A percentile compares a stretch with the other conserved stretches of the same genome.
phyloP scores from a whole-genome alignment of 108 stramenopile species.

The Cyclotella baltica region DNA sequence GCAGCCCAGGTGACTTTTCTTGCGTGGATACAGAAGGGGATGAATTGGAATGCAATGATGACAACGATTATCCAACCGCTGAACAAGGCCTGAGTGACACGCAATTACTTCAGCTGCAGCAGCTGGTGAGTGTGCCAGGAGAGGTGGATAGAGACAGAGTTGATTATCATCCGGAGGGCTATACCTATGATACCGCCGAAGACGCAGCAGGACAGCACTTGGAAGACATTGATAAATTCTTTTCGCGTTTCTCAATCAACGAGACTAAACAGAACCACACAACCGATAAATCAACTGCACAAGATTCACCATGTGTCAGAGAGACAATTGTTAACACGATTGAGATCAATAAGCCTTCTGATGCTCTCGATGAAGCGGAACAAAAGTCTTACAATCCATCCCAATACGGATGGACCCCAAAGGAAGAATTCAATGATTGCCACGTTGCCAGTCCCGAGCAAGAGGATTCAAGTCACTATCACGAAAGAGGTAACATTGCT shows the following conservation, averaged over 20 bases:
- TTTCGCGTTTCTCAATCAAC: constrained; percentile 47
- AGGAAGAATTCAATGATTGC: too few relatives aligned
- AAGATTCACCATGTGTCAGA: too few relatives aligned
- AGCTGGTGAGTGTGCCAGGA: constrained; percentile 1
- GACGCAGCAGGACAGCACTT: neutral
- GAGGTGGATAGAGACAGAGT: neutral
- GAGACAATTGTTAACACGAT: too few relatives aligned
- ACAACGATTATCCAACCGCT: neutral
- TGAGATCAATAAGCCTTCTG: too few relatives aligned
- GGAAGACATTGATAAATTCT: constrained; percentile 44
- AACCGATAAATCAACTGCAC: too few relatives aligned
- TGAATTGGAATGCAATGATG: neutral
- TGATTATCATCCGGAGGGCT: neutral
- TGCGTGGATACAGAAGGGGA: neutral
- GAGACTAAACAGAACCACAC: neutral
- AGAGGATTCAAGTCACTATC: neutral
- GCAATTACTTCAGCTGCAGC: constrained; percentile 22
- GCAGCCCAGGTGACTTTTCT: neutral
- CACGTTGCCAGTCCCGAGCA: constrained; percentile 4
- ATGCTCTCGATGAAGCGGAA: too few relatives aligned
- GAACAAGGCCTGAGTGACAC: constrained; percentile 14
- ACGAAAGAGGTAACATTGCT: constrained; percentile 14
- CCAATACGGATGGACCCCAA: too few relatives aligned
- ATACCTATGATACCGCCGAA: neutral
- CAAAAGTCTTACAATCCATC: too few relatives aligned